Evolutionary conservation across 352 stramenopile genomes (phyloP).

Genomic region (Globisporangium solare): DNA sequence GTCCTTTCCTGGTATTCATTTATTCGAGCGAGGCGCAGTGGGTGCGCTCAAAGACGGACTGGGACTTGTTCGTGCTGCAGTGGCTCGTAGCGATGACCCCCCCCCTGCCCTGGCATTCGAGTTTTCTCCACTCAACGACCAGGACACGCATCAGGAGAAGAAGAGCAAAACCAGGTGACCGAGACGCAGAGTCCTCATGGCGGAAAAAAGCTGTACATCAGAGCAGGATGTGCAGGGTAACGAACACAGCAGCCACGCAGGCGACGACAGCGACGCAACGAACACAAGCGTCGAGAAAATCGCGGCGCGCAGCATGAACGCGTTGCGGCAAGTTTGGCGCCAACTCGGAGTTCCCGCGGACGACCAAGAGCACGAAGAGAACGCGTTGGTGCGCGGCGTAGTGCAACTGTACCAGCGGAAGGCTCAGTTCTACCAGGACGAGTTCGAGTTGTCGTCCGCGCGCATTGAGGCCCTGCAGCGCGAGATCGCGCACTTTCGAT

Average conservation of each 20-base stretch:
- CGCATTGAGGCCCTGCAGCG: conserved; percentile 20
- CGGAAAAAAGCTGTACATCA: background rate
- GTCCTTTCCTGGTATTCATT: no score
- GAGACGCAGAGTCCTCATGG: background rate
- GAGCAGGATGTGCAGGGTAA: background rate
- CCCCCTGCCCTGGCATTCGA: no score
- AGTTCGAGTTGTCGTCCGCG: conserved; percentile 19
- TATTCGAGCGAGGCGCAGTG: no score
- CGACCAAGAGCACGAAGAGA: conserved; percentile 28
- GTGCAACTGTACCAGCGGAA: conserved; percentile 4
- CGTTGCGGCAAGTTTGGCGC: conserved; percentile 29
- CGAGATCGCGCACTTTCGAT: conserved; percentile 30
- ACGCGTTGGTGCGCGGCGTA: conserved; percentile 7
- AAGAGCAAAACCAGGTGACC: no score
- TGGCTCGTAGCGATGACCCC: no score
- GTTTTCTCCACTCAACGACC: no score
- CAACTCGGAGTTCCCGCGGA: conserved; percentile 22
- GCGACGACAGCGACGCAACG: background rate
- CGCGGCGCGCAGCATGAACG: conserved; percentile 9
- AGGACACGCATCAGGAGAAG: no score
- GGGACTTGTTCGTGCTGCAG: no score
- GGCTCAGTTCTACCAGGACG: conserved; percentile 15
- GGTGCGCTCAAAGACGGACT: no score
- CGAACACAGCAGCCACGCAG: background rate
- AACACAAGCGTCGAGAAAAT: background rate